Percentiles rank a stretch among this genome's conserved stretches.
Conservation (phyloP, 495 filamentous ascomycete genomes). For the Trichoderma parareesei region DNA sequence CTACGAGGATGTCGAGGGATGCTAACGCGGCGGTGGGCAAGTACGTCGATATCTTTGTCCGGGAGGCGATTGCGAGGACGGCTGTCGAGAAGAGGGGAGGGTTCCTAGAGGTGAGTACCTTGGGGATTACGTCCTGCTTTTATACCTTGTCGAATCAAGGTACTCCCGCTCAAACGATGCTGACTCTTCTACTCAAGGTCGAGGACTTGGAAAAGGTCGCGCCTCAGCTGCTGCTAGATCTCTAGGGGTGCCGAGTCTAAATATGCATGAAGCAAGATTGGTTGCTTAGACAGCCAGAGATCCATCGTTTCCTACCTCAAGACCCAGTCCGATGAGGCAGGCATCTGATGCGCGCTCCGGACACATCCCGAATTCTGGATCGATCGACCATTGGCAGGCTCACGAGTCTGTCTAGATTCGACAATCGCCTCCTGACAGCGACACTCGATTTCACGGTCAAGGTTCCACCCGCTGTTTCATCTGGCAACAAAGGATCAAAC, state of each 20-base stretch:
- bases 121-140: neutral
- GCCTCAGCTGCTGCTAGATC: conserved; percentile 84
- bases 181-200: conserved; percentile 35
- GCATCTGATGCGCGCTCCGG: neutral
- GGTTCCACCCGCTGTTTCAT: neutral
- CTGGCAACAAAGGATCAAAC: neutral
- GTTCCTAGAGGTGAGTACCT: conserved; percentile 64
- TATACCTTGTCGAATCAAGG: neutral
- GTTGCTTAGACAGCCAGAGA: neutral
- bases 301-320: neutral
- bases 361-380: neutral
- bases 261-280: neutral
- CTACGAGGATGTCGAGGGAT: conserved; percentile 68
- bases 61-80: conserved; percentile 81
- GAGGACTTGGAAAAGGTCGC: conserved; percentile 87
- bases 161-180: neutral
- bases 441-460: neutral
- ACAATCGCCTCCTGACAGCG: neutral
- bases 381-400: neutral
- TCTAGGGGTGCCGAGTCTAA: conserved; percentile 30
- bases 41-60: conserved; percentile 88
- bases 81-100: conserved; percentile 58
- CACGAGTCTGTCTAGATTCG: neutral
- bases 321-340: neutral
- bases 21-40: conserved; percentile 71